Evolutionary conservation across 2,329 filamentous ascomycete species (phyloP), one percentile per base, ranked within the genome.

Genomic region (Fusarium sp.): DNA sequence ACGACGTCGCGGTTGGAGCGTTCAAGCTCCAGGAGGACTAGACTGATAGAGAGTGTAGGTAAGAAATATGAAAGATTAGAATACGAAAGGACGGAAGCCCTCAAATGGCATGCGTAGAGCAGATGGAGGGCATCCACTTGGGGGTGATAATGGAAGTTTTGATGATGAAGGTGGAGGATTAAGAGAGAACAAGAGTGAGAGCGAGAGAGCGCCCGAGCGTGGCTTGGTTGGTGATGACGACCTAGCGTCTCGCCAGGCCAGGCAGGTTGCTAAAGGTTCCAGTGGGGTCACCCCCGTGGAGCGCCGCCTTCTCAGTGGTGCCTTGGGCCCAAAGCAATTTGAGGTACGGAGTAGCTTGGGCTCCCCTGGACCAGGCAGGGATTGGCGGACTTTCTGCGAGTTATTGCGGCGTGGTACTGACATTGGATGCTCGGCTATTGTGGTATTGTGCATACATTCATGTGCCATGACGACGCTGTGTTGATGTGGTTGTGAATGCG

Each of bases 141-240:
- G 40, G 63, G 40, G 42, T 58, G 59, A n/a, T 54, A 54, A 54
- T 31, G 47, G 47, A 54, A 54, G 22, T 25, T 58, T 36, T 58
- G 56, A 58, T 73, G 69, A 70, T 73, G 72, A 63, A 72, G 36
- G 59, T 57, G 72, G 47, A 74, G 47, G 72, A 45, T 63, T 36
- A 64, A 64, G 68, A 69, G 45, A 73, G 65, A 54, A 8, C 27
- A 7, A 31, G 47, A 54, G 47, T 54, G 27, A 54, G 47, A 54
- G 42, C 22, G 42, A 47, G 42, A 47, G 42, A 47, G 42, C 16
- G 47, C 18, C 47, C 58, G 56, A 54, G 61, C 63, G 71, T 62
- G 54, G 65, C 68, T 74, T 74, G 57, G 68, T 69, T 66, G 27
- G 65, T 73, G 65, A 75, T 74, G 72, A 74, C 61, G 66, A 74